A percentile compares a stretch with the other conserved stretches of the same genome.
These are phyloP conservation scores for Paramecium octaurelia DNA, from an alignment of 73 alveolate genomes.

Conservation along the genomic window DNA sequence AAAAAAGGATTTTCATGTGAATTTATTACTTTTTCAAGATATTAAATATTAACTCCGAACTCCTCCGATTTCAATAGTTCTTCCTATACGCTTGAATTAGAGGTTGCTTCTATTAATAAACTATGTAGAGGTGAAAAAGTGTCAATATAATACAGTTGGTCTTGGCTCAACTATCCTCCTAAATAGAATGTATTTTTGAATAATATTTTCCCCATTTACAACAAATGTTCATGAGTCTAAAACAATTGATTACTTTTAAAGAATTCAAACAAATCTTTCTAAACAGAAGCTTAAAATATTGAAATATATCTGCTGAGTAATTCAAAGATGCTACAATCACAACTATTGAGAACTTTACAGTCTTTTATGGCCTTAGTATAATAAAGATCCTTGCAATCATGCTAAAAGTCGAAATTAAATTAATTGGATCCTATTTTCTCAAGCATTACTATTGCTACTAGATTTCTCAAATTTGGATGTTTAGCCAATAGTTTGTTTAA, in stretches of 20 bases:
- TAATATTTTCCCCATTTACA: background rate
- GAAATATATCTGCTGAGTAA: conserved; percentile 2
- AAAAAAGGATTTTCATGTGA: background rate
- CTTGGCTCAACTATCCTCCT: background rate
- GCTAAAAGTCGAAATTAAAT: background rate
- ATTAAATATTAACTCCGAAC: background rate
- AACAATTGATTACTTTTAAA: background rate
- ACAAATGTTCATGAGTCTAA: conserved; percentile 18
- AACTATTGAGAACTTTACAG: background rate
- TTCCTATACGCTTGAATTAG: background rate
- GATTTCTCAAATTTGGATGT: background rate
- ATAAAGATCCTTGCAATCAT: conserved; percentile 4
- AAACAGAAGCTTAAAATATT: background rate
- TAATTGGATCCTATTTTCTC: background rate
- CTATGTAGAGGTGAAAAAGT: background rate
- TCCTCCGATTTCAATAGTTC: background rate
- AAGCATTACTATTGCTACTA: background rate
- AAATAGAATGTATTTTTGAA: conserved; percentile 10
- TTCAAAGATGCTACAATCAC: conserved; percentile 22
- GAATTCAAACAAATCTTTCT: background rate
- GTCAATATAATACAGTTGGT: background rate
- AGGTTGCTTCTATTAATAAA: background rate
- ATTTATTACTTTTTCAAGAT: conserved; percentile 6
- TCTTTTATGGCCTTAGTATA: background rate
- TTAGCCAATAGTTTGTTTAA: background rate